These are phyloP conservation scores for Mycena filopes DNA, from an alignment of 768 basidiomycete genomes.

Conservation along the genomic window DNA sequence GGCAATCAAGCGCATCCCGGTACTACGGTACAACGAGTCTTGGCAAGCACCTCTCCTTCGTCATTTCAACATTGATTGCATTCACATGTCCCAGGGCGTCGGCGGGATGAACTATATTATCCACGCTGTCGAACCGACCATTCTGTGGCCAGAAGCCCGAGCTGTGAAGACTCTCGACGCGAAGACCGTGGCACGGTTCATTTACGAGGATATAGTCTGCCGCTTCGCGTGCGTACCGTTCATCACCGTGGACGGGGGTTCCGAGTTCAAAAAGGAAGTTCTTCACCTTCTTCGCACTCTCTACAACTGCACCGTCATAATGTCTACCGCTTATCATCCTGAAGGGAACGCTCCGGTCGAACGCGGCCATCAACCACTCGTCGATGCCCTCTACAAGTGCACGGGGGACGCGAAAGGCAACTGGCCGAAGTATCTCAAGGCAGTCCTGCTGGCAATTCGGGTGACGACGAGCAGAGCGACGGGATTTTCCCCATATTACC, in stretches of 20 bases:
- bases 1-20: conserved; percentile 28
- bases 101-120: conserved; percentile 38
- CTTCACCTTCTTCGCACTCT: neutral
- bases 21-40: conserved; percentile 33
- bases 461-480: conserved; percentile 40
- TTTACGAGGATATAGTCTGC: conserved; percentile 43
- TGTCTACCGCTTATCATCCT: conserved; percentile 1
- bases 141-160: conserved; percentile 38
- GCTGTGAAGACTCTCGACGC: conserved; percentile 28
- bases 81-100: conserved; percentile 41
- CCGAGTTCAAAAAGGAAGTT: conserved; percentile 42
- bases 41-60: conserved; percentile 37
- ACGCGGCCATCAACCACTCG: neutral
- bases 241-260: conserved; percentile 41
- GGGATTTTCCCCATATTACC: conserved; percentile 43
- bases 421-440: neutral
- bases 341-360: neutral
- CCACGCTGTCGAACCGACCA: conserved; percentile 36
- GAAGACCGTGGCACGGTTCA: conserved; percentile 37
- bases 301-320: neutral
- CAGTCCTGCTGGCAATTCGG: conserved; percentile 40
- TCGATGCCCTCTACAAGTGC: neutral
- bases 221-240: conserved; percentile 35
- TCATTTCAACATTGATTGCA: conserved; percentile 39
- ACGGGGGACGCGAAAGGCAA: neutral